Evolutionary conservation across 306 rosid species (phyloP).

Genomic region (Cicer arietinum): DNA sequence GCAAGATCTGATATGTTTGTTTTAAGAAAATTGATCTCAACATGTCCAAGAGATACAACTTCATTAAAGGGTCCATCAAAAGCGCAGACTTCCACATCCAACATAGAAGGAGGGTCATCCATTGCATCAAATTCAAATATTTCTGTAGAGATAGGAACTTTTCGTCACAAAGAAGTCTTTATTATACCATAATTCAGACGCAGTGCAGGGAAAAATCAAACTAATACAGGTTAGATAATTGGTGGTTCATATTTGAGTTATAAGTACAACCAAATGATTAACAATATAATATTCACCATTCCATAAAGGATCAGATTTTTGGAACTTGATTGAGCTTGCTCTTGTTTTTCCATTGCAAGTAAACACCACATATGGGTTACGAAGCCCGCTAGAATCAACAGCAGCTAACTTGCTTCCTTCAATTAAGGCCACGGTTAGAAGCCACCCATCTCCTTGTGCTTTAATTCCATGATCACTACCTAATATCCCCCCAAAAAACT

Average conservation of each 20-base stretch:
- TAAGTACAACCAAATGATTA: slow-evolving; percentile 28
- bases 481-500: slow-evolving; percentile 39
- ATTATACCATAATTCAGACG: slow-evolving; percentile 19
- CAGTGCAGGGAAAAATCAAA: slow-evolving; percentile 21
- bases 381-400: slow-evolving; percentile 65
- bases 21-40: slow-evolving; percentile 85
- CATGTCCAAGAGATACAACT: slow-evolving; percentile 72
- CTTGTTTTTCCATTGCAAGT: slow-evolving; percentile 92
- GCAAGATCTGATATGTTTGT: slow-evolving; percentile 85
- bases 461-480: slow-evolving; percentile 96
- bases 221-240: slow-evolving; percentile 9
- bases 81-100: slow-evolving; percentile 83
- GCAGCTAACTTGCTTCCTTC: slow-evolving; percentile 85
- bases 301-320: slow-evolving; percentile 83
- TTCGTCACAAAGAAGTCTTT: slow-evolving; percentile 34
- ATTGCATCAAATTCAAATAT: slow-evolving; percentile 97
- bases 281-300: slow-evolving; percentile 65
- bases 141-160: slow-evolving; percentile 57
- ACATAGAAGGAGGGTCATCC: slow-evolving; percentile 93
- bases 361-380: slow-evolving; percentile 89
- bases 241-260: slow-evolving; percentile 31
- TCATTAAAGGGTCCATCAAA: slow-evolving; percentile 97
- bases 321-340: slow-evolving; percentile 93
- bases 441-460: slow-evolving; percentile 98
- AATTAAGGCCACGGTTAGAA: slow-evolving; percentile 90